A percentile compares a stretch with the other conserved stretches of the same genome.
These are phyloP conservation scores for Chlamydomonas sp. DNA, from an alignment of 139 green algal species.

Conservation along the genomic window DNA sequence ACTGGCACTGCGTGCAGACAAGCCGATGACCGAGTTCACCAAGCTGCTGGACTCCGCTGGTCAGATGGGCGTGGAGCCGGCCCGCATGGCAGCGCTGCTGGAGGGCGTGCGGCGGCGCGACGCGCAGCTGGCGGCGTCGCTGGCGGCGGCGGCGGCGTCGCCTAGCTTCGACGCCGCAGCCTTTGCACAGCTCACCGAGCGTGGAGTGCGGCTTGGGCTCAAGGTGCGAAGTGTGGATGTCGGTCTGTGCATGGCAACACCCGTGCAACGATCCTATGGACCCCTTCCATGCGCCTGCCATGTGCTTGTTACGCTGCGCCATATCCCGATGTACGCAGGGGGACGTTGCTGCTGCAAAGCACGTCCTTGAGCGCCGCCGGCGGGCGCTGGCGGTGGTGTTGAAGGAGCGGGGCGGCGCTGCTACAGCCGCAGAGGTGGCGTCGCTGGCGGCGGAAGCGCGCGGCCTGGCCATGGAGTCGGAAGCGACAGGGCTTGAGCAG, in stretches of 20 bases:
- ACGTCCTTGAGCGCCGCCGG: neutral
- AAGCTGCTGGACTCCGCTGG: neutral
- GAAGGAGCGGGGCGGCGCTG: neutral
- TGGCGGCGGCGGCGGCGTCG: conserved; percentile 4
- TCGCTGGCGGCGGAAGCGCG: conserved; percentile 8
- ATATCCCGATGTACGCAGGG: neutral
- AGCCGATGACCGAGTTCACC: neutral
- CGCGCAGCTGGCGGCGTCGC: neutral
- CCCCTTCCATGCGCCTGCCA: too few species aligned
- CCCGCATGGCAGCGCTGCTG: neutral
- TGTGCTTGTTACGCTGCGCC: too few species aligned
- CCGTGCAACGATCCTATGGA: too few species aligned
- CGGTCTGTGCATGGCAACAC: too few species aligned
- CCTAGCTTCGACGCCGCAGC: neutral
- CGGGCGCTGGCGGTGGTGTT: neutral
- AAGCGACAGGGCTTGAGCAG: conserved; percentile 3
- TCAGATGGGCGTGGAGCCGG: neutral
- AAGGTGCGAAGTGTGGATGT: neutral
- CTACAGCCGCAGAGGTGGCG: neutral
- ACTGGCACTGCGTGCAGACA: neutral
- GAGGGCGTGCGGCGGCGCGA: conserved; percentile 20
- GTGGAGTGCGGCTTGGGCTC: neutral
- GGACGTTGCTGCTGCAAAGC: conserved; percentile 9
- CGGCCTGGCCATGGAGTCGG: neutral
- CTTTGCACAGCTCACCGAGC: neutral